Evolutionary conservation across 257 asterid species (phyloP).

Genomic region (Echium plantagineum): DNA sequence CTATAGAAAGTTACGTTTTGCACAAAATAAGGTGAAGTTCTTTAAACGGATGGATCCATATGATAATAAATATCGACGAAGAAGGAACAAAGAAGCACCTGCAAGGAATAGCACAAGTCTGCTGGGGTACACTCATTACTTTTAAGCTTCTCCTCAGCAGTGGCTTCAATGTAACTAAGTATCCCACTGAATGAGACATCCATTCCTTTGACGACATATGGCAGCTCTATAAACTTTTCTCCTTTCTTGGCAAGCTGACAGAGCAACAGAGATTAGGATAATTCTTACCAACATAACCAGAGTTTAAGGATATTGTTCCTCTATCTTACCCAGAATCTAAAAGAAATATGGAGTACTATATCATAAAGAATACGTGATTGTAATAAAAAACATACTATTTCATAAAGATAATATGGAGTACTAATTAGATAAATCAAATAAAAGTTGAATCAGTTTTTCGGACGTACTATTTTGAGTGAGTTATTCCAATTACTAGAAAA

Average conservation of each 20-base stretch:
- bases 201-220: conserved; percentile 97
- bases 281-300: too few species aligned
- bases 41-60: background rate
- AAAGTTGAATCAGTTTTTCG: background rate
- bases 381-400: background rate
- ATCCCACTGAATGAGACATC: conserved; percentile 97
- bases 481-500: too few species aligned
- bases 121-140: conserved; percentile 31
- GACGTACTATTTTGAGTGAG: background rate
- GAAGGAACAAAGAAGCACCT: conserved; percentile 15
- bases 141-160: conserved; percentile 79
- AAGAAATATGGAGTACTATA: too few species aligned
- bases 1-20: conserved; percentile 16
- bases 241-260: conserved; percentile 95
- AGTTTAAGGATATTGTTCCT: background rate
- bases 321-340: background rate
- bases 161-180: conserved; percentile 79
- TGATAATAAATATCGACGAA: background rate
- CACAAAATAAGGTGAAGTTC: background rate
- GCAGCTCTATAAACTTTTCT: conserved; percentile 74
- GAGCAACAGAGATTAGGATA: background rate
- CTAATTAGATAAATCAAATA: too few species aligned
- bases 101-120: conserved; percentile 38
- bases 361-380: too few species aligned
- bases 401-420: too few species aligned